Percentiles rank a stretch among this genome's conserved stretches.
Evolutionary conservation across 306 rosid genomes (phyloP).

Genomic region (Casuarina cunninghamiana): DNA sequence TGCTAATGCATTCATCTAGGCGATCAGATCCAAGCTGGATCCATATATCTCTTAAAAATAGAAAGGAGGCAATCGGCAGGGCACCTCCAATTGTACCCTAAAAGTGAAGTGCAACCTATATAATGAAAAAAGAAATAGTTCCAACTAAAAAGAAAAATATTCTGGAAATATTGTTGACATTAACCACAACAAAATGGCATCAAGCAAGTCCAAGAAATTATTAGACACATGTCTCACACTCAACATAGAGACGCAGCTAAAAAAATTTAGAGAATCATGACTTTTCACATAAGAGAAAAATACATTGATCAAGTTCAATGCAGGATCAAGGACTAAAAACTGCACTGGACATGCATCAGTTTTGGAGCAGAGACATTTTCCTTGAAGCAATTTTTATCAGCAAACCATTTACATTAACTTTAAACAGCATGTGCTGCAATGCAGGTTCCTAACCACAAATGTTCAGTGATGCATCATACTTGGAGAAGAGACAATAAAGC

Average conservation of each 20-base stretch:
- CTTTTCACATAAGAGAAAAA: not conserved
- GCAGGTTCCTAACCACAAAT: slow-evolving; percentile 7
- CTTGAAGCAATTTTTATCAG: not conserved
- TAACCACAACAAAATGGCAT: not conserved
- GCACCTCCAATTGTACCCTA: slow-evolving; percentile 98
- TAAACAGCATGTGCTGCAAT: not conserved
- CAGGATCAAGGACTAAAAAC: slow-evolving; percentile 1
- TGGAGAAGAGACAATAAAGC: not conserved
- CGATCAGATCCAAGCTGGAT: slow-evolving; percentile 85
- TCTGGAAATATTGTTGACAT: not conserved
- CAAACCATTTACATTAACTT: not conserved
- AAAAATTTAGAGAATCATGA: not conserved
- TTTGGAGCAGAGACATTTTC: not conserved
- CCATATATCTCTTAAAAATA: slow-evolving; percentile 78
- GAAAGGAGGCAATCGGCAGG: slow-evolving; percentile 71
- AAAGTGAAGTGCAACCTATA: slow-evolving; percentile 86
- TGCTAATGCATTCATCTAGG: slow-evolving; percentile 82
- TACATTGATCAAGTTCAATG: not conserved
- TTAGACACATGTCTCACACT: not conserved
- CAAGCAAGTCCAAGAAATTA: not conserved
- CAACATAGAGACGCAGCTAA: not conserved
- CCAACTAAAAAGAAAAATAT: not conserved
- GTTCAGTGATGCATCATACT: not conserved
- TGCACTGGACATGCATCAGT: not conserved
- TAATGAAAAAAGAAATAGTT: slow-evolving; percentile 3